Base-by-base conservation (phyloP, 2,329 filamentous ascomycete genomes). In the Aureobasidium sp. region DNA sequence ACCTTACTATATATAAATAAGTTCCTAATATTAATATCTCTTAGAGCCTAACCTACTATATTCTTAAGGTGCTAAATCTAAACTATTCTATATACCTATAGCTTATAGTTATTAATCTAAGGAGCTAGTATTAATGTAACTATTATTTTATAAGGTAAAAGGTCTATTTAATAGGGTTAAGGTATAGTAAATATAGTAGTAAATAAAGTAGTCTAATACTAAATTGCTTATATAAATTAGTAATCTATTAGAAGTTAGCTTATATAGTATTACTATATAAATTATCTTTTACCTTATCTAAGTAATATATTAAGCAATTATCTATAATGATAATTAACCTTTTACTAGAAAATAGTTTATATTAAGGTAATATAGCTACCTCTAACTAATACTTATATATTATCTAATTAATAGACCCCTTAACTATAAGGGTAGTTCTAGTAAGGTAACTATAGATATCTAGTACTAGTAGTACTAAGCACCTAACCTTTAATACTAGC, bases 301-400 rank as follows among this genome's bases (percentile, higher is more conserved):
- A 47, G 12, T 35, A 32, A 10, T 47, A 17, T 17, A 29, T 47
- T 16, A 11, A 47, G 42, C 19, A 47, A 12, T 47, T 35, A 22
- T 47, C 42, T 16, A 47, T 47, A 12, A 47, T 25, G 8, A 47
- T 6, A 19, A 47, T 47, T 8, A 14, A 47, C 19, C 42, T 47
- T 35, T 7, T 35, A n/a, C 42, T 19, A 5, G 12, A 29, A 11
- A 34, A 35, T 6, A 21, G 27, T 16, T 47, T 19, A 12, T 12
- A 22, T 6, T 25, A 16, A 35, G 29, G 42, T 24, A 47, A 14
- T 1, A 47, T 29, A 5, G 25, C 29, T 11, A 3, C n/a, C 21
- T 47, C 42, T 35, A 47, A 29, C 42, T 24, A 47, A 29, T 47
- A 12, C 19, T 47, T 7, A 16, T 34, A 47, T 2, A 47, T 47